Percentiles rank a stretch among this genome's conserved stretches.
Conservation (phyloP, 306 rosid species). For the Pyrus communis region DNA sequence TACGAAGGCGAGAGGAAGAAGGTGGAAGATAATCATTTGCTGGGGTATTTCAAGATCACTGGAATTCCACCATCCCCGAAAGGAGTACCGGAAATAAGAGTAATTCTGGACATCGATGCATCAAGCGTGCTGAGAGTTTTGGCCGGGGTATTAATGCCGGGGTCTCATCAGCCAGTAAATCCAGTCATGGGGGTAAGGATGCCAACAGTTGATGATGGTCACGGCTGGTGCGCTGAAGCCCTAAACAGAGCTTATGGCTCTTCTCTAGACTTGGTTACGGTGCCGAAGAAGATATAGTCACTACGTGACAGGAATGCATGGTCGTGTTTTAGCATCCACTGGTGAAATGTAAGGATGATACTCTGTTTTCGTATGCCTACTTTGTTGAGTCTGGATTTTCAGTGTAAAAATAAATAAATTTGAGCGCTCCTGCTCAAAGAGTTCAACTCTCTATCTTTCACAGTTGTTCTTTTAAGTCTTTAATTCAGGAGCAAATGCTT, state of each 20-base stretch:
- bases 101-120: constrained; percentile 79
- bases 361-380: background rate
- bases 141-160: constrained; percentile 54
- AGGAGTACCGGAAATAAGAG: constrained; percentile 65
- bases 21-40: constrained; percentile 57
- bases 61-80: constrained; percentile 65
- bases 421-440: background rate
- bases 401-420: background rate
- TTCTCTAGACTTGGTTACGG: constrained; percentile 49
- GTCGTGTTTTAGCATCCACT: background rate
- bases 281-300: constrained; percentile 36
- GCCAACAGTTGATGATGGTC: constrained; percentile 82
- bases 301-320: background rate
- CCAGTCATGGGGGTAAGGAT: constrained; percentile 84
- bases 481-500: no score
- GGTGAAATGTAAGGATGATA: background rate
- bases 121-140: constrained; percentile 58
- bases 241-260: constrained; percentile 51
- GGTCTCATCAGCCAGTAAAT: constrained; percentile 33
- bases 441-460: background rate
- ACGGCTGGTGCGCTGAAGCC: constrained; percentile 84
- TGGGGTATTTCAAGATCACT: constrained; percentile 70
- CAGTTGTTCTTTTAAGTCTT: no score
- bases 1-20: constrained; percentile 65
- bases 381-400: background rate